A percentile compares a stretch with the other conserved stretches of the same genome.
Evolutionary conservation across 2,329 filamentous ascomycete genomes (phyloP).

Genomic region (Epichloe scottii): DNA sequence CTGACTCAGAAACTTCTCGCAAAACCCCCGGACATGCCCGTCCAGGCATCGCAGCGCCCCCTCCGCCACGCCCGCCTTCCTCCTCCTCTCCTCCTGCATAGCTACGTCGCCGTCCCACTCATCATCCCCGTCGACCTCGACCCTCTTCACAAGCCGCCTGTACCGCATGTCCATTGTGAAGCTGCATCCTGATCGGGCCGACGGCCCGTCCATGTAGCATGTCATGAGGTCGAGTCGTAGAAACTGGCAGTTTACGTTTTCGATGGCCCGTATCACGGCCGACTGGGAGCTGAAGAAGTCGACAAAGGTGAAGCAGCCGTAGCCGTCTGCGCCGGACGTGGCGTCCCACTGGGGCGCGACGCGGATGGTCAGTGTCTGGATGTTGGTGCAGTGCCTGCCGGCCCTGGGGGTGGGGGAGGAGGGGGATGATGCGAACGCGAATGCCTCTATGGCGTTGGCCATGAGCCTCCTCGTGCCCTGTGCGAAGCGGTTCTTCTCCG

Average conservation of each 20-base stretch:
- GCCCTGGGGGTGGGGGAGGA: conserved; percentile 4
- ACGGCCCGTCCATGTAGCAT: conserved; percentile 1
- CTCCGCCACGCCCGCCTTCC: not conserved
- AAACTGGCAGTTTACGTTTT: conserved; percentile 21
- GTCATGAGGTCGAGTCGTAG: conserved; percentile 24
- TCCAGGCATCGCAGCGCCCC: conserved; percentile 4
- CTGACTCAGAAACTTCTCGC: not conserved
- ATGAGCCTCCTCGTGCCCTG: conserved; percentile 17
- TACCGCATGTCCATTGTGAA: conserved; percentile 10
- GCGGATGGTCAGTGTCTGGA: conserved; percentile 31
- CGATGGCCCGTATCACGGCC: conserved; percentile 19
- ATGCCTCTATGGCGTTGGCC: conserved; percentile 24
- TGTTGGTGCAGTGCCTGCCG: conserved; percentile 10
- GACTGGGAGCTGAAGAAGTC: conserved; percentile 21
- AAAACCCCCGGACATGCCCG: conserved; percentile 3
- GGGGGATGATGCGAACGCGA: conserved; percentile 10
- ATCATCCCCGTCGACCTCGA: not conserved
- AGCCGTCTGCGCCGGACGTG: not conserved
- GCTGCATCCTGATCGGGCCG: conserved; percentile 1
- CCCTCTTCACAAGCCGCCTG: not conserved
- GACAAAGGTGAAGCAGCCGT: conserved; percentile 20
- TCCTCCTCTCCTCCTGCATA: conserved; percentile 5
- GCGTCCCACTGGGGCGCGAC: conserved; percentile 19
- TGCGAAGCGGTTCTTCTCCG: conserved; percentile 27
- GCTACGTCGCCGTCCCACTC: conserved; percentile 11